phyloP scores from a whole-genome alignment of 177 flowering plant species.

The Vitis hybrid region DNA sequence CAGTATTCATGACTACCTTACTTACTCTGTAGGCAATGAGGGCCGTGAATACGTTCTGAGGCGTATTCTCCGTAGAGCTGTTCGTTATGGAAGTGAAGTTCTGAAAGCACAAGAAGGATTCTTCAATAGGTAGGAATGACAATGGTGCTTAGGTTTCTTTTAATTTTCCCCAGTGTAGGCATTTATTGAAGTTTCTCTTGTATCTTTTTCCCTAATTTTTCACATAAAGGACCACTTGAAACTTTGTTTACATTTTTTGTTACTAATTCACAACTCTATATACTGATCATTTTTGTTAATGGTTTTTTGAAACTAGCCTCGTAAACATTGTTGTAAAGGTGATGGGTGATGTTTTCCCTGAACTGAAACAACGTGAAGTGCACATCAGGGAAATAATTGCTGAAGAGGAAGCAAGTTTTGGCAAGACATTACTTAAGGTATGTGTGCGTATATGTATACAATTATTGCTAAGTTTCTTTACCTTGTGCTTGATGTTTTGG shows the following conservation, averaged over 20 bases:
- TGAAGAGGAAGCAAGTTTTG: conserved; percentile 87
- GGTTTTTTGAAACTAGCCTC: conserved; percentile 43
- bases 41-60: conserved; percentile 97
- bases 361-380: conserved; percentile 71
- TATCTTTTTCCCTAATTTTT: too few relatives aligned
- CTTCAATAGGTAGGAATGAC: conserved; percentile 69
- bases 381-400: conserved; percentile 68
- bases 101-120: conserved; percentile 89
- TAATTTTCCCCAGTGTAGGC: too few relatives aligned
- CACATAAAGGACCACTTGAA: too few relatives aligned
- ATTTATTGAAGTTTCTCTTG: too few relatives aligned
- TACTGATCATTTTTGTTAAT: neutral
- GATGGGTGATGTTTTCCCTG: conserved; percentile 91
- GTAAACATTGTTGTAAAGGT: conserved; percentile 68
- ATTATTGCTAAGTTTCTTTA: too few relatives aligned
- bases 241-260: too few relatives aligned
- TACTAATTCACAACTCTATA: too few relatives aligned
- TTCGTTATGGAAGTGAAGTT: conserved; percentile 95
- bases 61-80: conserved; percentile 97
- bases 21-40: conserved; percentile 66
- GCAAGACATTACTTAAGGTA: conserved; percentile 86
- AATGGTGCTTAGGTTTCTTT: neutral
- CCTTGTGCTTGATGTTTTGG: too few relatives aligned
- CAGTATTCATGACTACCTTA: too few relatives aligned
- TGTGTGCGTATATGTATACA: neutral